Base-by-base conservation (phyloP, 2,329 filamentous ascomycete genomes). In the Penicillium griseofulvum region DNA sequence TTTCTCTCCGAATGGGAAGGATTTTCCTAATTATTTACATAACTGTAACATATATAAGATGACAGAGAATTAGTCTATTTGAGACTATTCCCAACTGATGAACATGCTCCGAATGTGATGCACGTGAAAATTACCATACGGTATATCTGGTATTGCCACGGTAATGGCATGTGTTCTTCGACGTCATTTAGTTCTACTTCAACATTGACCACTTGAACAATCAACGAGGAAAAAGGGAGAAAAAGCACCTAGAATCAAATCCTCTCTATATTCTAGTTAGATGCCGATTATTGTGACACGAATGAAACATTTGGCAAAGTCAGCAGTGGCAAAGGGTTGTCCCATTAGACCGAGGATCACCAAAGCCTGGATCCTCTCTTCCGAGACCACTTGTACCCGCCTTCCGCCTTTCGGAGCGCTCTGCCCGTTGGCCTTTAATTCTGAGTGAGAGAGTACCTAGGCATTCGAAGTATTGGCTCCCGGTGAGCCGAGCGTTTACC, bases 401-500 rank as follows among this genome's bases (percentile, higher is more conserved):
- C 28, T 54, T 61, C 62, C 62, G 62, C 57, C 53, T 56, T 61
- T 66, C 66, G 62, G 67, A 63, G 61, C 57, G 7, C 47, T 52
- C 63, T 57, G 61, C 64, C 66, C 66, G 61, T 54, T 56, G 55
- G 38, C 48, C 33, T 42, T 50, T 41, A 5, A 45, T 29, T 37
- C 44, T 24, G 42, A 48, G 22, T 43, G 49, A 45, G 28, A 7
- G 19, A 38, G 44, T 42, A 45, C 62, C 68, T 65, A 65, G 63
- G 63, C 60, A 57, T 55, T 31, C 49, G 50, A 47, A 38, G 55
- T 51, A 56, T 65, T 54, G 38, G 51, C 34, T 61, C 69, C 71
- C 71, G 71, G 65, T 72, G 67, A 73, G 65, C 71, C 71, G 71
- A 74, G 67, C 61, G 65, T 71, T 74, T 73, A 71, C 71, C 71